phyloP scores from a whole-genome alignment of 768 basidiomycete genomes.

The Suillus lakei region DNA sequence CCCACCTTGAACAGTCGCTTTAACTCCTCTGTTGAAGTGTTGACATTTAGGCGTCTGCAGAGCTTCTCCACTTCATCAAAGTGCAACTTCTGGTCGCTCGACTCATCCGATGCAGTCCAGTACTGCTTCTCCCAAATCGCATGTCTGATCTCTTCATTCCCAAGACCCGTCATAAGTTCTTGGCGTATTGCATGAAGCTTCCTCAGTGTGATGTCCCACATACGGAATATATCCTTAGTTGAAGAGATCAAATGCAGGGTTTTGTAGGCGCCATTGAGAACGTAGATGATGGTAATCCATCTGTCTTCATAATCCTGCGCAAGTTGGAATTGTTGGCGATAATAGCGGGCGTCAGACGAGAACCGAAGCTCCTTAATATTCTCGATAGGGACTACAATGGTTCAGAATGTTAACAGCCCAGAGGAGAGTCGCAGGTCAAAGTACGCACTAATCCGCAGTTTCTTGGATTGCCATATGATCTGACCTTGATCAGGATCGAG shows the following conservation, averaged over 20 bases:
- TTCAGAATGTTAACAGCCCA: neutral
- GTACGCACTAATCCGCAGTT: conserved; percentile 63
- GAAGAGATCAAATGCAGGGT: conserved; percentile 84
- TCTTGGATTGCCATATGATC: conserved; percentile 79
- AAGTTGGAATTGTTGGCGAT: conserved; percentile 71
- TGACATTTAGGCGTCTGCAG: conserved; percentile 73
- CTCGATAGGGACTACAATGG: conserved; percentile 74
- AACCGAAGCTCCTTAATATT: conserved; percentile 86
- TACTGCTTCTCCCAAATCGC: conserved; percentile 81
- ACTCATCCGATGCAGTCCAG: conserved; percentile 75
- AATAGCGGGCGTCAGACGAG: conserved; percentile 70
- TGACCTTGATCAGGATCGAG: conserved; percentile 83
- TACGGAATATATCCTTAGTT: conserved; percentile 60
- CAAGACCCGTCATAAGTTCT: conserved; percentile 71
- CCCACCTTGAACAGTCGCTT: conserved; percentile 61
- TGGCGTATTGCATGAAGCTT: conserved; percentile 68
- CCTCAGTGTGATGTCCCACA: conserved; percentile 67
- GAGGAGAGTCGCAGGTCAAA: conserved; percentile 3
- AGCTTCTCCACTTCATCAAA: conserved; percentile 76
- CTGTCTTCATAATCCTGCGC: conserved; percentile 64
- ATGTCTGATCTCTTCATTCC: conserved; percentile 65
- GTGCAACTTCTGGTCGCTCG: conserved; percentile 62
- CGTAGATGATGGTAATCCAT: conserved; percentile 89
- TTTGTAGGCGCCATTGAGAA: conserved; percentile 78
- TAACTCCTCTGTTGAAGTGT: conserved; percentile 57